A percentile compares a stretch with the other conserved stretches of the same genome.
Evolutionary conservation across 2,329 filamentous ascomycete species (phyloP).

Genomic region (Aspergillus tanneri): DNA sequence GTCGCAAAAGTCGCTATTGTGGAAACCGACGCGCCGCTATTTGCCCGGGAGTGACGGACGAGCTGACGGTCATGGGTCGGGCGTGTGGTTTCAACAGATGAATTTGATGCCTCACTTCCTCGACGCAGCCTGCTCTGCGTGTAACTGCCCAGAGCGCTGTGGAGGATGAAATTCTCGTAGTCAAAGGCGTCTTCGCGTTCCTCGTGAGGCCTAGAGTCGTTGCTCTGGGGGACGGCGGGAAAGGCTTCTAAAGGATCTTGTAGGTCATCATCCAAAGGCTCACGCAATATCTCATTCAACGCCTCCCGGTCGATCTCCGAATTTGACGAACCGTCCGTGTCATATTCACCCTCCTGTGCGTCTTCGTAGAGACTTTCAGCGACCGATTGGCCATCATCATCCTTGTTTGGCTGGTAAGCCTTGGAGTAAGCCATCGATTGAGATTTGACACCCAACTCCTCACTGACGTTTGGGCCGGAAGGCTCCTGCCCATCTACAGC

Average conservation of each 20-base stretch:
- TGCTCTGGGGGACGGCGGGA: slow-evolving; percentile 37
- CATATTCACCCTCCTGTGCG: slow-evolving; percentile 42
- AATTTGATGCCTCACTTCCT: slow-evolving; percentile 41
- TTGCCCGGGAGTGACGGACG: slow-evolving; percentile 48
- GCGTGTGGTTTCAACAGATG: slow-evolving; percentile 54
- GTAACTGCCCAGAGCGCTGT: slow-evolving; percentile 78
- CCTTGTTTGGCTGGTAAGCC: slow-evolving; percentile 12
- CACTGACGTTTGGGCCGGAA: slow-evolving; percentile 5
- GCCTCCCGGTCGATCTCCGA: slow-evolving; percentile 63
- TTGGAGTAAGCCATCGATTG: slow-evolving; percentile 12
- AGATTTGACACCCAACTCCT: slow-evolving; percentile 4
- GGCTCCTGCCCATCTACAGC: slow-evolving; percentile 11
- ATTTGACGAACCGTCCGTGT: slow-evolving; percentile 29
- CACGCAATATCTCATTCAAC: slow-evolving; percentile 54
- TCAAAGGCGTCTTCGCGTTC: slow-evolving; percentile 94
- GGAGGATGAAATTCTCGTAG: slow-evolving; percentile 92
- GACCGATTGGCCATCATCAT: slow-evolving; percentile 32
- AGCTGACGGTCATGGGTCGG: slow-evolving; percentile 24
- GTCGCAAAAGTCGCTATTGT: slow-evolving; percentile 64
- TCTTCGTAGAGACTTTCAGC: slow-evolving; percentile 44
- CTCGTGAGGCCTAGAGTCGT: slow-evolving; percentile 73
- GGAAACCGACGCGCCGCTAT: slow-evolving; percentile 60
- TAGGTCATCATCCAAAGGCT: slow-evolving; percentile 44
- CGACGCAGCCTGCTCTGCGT: slow-evolving; percentile 33
- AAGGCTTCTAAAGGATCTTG: slow-evolving; percentile 37